These are phyloP conservation scores for Metschnikowia colocasiae DNA, from an alignment of 805 yeast species.

Conservation along the genomic window DNA sequence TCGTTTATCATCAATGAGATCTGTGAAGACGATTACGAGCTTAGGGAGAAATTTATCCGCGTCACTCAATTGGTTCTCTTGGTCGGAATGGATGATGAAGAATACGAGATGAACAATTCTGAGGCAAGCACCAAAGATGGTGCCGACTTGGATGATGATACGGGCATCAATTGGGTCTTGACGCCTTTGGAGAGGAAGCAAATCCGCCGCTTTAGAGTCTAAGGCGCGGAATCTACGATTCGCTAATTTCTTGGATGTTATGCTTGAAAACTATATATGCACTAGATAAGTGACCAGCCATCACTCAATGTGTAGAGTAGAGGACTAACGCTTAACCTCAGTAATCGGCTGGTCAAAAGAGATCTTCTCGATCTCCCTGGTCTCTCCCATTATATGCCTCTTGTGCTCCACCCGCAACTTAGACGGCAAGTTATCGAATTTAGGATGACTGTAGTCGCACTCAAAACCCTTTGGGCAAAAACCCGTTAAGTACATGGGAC, in stretches of 20 bases:
- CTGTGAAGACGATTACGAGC: conserved; percentile 65
- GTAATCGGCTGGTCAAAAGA: conserved; percentile 21
- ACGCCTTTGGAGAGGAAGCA: conserved; percentile 70
- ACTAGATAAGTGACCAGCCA: neutral
- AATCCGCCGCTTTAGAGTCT: conserved; percentile 56
- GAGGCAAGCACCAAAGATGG: conserved; percentile 22
- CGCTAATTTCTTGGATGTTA: neutral
- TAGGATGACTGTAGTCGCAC: conserved; percentile 82
- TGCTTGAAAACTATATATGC: neutral
- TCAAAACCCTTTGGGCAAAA: conserved; percentile 88
- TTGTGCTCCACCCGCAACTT: conserved; percentile 18
- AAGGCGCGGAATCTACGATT: conserved; percentile 8
- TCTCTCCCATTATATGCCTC: conserved; percentile 18
- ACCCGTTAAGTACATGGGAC: conserved; percentile 81
- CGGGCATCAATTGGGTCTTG: conserved; percentile 62
- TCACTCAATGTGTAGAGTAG: neutral
- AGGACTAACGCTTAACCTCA: conserved; percentile 12
- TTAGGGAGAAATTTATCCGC: conserved; percentile 74
- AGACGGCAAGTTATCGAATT: conserved; percentile 52
- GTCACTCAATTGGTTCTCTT: conserved; percentile 82
- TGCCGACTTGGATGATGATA: conserved; percentile 24
- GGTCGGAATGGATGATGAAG: conserved; percentile 73
- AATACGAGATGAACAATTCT: conserved; percentile 30
- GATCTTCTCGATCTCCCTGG: conserved; percentile 19
- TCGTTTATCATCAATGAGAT: conserved; percentile 69